Evolutionary conservation across 768 basidiomycete species (phyloP).

Genomic region (Solioccasus polychromus): DNA sequence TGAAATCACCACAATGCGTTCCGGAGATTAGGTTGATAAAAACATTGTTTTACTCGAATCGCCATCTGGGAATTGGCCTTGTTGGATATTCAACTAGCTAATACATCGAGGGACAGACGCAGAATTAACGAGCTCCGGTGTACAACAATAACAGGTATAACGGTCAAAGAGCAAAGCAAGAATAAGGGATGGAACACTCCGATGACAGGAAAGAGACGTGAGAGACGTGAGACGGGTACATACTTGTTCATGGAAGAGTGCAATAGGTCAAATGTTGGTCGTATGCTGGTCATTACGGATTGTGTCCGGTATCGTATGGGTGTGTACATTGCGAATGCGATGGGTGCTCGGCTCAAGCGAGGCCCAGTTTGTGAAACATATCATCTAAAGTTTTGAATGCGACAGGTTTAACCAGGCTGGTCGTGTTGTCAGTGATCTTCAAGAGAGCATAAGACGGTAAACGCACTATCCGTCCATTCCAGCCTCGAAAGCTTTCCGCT

Average conservation of each 20-base stretch:
- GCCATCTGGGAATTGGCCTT: too few relatives aligned
- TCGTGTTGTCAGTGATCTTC: conserved; percentile 1
- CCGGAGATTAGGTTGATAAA: too few relatives aligned
- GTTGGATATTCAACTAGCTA: conserved; percentile 1
- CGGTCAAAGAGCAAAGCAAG: conserved; percentile 11
- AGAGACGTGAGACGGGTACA: background rate
- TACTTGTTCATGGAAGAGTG: background rate
- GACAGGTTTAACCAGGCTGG: conserved; percentile 90
- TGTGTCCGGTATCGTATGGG: background rate
- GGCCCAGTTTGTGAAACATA: conserved; percentile 74
- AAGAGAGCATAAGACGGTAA: conserved; percentile 14
- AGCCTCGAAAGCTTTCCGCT: conserved; percentile 84
- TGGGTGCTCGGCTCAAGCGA: conserved; percentile 31
- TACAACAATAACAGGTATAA: background rate
- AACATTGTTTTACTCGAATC: too few relatives aligned
- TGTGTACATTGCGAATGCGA: conserved; percentile 13
- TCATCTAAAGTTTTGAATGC: conserved; percentile 88
- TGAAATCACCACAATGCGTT: too few relatives aligned
- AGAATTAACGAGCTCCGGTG: conserved; percentile 2
- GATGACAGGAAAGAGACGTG: background rate
- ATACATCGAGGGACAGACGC: conserved; percentile 13
- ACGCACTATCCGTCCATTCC: conserved; percentile 94
- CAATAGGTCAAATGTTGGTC: too few relatives aligned
- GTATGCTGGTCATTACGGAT: too few relatives aligned
- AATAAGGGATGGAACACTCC: background rate